A percentile compares a stretch with the other conserved stretches of the same genome.
These are phyloP conservation scores for Suillus hirtellus DNA, from an alignment of 768 basidiomycete species.

Conservation along the genomic window DNA sequence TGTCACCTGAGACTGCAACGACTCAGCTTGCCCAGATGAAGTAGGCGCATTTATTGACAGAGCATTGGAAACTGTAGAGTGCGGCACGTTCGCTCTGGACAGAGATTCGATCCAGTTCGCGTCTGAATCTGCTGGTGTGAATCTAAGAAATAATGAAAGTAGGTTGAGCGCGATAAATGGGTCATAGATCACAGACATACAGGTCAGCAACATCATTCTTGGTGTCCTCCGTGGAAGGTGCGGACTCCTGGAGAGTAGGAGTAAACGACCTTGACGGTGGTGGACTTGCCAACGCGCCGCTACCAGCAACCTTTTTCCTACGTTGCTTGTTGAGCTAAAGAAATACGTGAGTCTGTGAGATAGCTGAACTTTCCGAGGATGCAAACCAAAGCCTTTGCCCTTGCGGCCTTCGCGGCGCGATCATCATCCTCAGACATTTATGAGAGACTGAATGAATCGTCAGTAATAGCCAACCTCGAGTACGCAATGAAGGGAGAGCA, in stretches of 20 bases:
- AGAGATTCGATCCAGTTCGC: slow-evolving; percentile 64
- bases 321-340: slow-evolving; percentile 79
- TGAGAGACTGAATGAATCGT: slow-evolving; percentile 21
- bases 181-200: slow-evolving; percentile 46
- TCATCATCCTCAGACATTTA: slow-evolving; percentile 70
- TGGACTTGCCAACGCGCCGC: slow-evolving; percentile 39
- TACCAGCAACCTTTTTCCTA: slow-evolving; percentile 62
- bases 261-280: slow-evolving; percentile 53
- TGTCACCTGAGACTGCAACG: neutral
- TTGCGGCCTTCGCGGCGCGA: slow-evolving; percentile 77
- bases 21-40: slow-evolving; percentile 11
- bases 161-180: slow-evolving; percentile 9
- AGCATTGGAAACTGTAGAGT: slow-evolving; percentile 29
- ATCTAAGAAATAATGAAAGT: slow-evolving; percentile 35
- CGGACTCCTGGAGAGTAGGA: slow-evolving; percentile 46
- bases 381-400: slow-evolving; percentile 80
- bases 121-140: slow-evolving; percentile 44
- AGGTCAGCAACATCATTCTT: slow-evolving; percentile 60
- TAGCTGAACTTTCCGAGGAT: slow-evolving; percentile 1
- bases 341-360: slow-evolving; percentile 12
- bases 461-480: neutral
- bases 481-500: slow-evolving; percentile 11
- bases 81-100: slow-evolving; percentile 41
- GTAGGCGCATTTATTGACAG: slow-evolving; percentile 33
- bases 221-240: slow-evolving; percentile 37